Evolutionary conservation across 305 asterid species (phyloP).

Genomic region (Fraxinus latifolia): DNA sequence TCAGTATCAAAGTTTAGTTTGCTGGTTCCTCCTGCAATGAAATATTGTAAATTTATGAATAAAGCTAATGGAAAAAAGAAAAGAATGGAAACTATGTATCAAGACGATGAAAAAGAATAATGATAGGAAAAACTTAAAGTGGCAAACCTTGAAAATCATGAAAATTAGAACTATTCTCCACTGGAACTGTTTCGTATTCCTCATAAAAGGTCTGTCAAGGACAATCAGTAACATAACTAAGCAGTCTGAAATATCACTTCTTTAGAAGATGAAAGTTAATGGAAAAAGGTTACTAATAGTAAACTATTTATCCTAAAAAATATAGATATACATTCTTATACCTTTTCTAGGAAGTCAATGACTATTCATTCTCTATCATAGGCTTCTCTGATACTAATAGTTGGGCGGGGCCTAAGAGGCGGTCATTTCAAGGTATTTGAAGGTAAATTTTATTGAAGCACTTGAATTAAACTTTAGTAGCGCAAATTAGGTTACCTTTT

Average conservation of each 20-base stretch:
- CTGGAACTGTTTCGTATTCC: conserved; percentile 62
- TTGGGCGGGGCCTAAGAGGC: neutral
- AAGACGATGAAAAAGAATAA: neutral
- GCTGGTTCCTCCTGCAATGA: conserved; percentile 52
- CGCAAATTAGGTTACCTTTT: conserved; percentile 42
- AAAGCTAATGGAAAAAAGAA: neutral
- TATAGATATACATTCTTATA: neutral
- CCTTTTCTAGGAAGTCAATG: neutral
- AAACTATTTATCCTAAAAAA: neutral
- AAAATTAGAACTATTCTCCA: conserved; percentile 47
- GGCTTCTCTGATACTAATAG: neutral
- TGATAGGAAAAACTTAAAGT: neutral
- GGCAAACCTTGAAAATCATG: conserved; percentile 64
- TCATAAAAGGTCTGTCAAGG: conserved; percentile 53
- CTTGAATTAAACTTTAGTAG: neutral
- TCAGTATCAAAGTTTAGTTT: conserved; percentile 33
- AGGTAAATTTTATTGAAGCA: neutral
- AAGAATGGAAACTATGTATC: neutral
- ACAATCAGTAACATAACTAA: conserved; percentile 3
- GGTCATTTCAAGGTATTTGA: neutral
- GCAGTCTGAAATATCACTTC: neutral
- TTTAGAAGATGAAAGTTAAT: neutral
- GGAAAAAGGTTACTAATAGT: neutral
- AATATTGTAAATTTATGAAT: neutral
- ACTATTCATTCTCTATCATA: neutral